Percentiles rank a stretch among this genome's conserved stretches.
phyloP scores from a whole-genome alignment of 345 rosid species.

The Aethionema arabicum region DNA sequence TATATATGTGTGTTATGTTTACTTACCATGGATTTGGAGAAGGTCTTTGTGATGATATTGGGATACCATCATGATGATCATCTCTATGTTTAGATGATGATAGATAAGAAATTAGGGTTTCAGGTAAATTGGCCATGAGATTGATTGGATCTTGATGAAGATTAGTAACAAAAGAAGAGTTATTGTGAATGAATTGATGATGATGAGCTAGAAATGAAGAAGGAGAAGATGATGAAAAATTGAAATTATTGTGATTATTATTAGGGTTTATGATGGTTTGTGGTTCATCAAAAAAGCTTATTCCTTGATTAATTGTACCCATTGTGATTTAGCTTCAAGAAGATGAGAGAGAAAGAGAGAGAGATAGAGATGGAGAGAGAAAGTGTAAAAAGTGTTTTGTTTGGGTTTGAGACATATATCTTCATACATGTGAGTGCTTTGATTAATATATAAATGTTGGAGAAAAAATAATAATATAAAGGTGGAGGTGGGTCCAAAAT shows the following conservation, averaged over 20 bases:
- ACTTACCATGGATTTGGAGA: constrained; percentile 65
- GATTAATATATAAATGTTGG: constrained; percentile 30
- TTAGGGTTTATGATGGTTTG: constrained; percentile 39
- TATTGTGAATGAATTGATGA: constrained; percentile 28
- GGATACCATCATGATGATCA: constrained; percentile 25
- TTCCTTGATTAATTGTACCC: constrained; percentile 55
- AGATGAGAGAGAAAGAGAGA: constrained; percentile 14
- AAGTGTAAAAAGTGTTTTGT: neutral
- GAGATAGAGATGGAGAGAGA: neutral
- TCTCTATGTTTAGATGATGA: constrained; percentile 42
- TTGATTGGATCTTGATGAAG: constrained; percentile 42
- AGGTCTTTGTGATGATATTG: constrained; percentile 56
- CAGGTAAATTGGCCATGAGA: constrained; percentile 44
- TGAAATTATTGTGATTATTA: constrained; percentile 32
- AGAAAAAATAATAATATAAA: constrained; percentile 14
- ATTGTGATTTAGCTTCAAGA: constrained; percentile 32
- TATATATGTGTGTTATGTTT: neutral
- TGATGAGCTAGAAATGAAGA: constrained; percentile 29
- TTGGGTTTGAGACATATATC: constrained; percentile 34
- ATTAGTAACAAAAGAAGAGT: constrained; percentile 22
- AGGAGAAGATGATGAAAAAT: constrained; percentile 36
- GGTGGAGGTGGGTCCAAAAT: constrained; percentile 29
- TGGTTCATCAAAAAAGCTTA: constrained; percentile 62
- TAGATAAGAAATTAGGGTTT: constrained; percentile 57
- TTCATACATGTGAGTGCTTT: constrained; percentile 29